These are phyloP conservation scores for Aspergillus uvarum DNA, from an alignment of 2,329 filamentous ascomycete genomes.

Conservation along the genomic window DNA sequence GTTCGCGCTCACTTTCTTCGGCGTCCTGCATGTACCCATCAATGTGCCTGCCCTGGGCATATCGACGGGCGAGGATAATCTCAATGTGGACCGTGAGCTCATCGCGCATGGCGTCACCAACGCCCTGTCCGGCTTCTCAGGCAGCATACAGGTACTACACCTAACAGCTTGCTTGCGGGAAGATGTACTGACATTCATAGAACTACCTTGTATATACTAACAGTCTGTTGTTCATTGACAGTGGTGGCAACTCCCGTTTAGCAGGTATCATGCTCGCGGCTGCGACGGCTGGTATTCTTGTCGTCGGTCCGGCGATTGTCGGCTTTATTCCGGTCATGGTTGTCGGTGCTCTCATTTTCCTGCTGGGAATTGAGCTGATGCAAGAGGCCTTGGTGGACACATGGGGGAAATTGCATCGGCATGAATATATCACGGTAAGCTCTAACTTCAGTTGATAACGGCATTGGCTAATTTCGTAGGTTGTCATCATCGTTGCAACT, in stretches of 20 bases:
- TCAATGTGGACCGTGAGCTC: conserved; percentile 86
- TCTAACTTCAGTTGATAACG: background rate
- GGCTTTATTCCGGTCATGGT: conserved; percentile 97
- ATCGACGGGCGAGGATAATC: conserved; percentile 86
- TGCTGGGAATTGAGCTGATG: conserved; percentile 88
- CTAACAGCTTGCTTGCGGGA: background rate
- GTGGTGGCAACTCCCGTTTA: conserved; percentile 81
- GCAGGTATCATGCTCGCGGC: conserved; percentile 82
- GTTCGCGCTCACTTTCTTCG: conserved; percentile 96
- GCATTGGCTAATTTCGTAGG: conserved; percentile 42
- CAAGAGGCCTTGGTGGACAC: conserved; percentile 86
- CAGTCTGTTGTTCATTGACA: conserved; percentile 92
- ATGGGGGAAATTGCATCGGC: conserved; percentile 78
- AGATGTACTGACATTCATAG: conserved; percentile 43
- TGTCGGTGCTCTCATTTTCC: conserved; percentile 91
- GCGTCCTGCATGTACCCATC: conserved; percentile 93
- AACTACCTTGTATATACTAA: conserved; percentile 99
- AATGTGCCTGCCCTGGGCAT: conserved; percentile 93
- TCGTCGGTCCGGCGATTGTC: conserved; percentile 82
- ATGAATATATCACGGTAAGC: conserved; percentile 82
- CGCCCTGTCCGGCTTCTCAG: conserved; percentile 77
- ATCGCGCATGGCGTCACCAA: conserved; percentile 93
- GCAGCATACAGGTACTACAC: conserved; percentile 69
- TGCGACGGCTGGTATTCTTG: conserved; percentile 77
- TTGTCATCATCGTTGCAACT: conserved; percentile 83